Conservation (phyloP, 2,329 filamentous ascomycete genomes). For the Pseudogymnoascus destructans region DNA sequence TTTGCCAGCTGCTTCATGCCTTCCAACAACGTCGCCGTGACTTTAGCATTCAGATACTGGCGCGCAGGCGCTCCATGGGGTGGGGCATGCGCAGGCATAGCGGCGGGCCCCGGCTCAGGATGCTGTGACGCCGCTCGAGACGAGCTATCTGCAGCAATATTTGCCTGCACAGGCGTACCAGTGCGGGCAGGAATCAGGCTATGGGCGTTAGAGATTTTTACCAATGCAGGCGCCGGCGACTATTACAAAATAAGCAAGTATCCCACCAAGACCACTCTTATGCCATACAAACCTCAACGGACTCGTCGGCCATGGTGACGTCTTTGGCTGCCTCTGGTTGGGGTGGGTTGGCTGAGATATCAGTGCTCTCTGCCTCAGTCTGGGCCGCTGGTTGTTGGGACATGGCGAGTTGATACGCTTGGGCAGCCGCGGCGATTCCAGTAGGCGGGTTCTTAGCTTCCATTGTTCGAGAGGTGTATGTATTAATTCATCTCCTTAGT, state of each 20-base stretch:
- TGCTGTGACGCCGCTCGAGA: conserved; percentile 46
- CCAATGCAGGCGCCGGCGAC: conserved; percentile 19
- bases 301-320: neutral
- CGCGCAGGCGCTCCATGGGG: conserved; percentile 56
- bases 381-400: conserved; percentile 18
- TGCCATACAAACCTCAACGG: neutral
- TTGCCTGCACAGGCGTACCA: conserved; percentile 35
- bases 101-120: conserved; percentile 35
- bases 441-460: conserved; percentile 7
- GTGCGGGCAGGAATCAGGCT: conserved; percentile 28
- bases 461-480: neutral
- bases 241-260: conserved; percentile 9
- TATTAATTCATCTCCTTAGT: conserved; percentile 5
- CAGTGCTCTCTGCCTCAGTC: conserved; percentile 11
- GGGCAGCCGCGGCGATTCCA: conserved; percentile 20
- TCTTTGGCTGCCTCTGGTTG: neutral
- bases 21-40: conserved; percentile 55
- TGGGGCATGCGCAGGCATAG: conserved; percentile 47
- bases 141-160: conserved; percentile 28
- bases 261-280: neutral
- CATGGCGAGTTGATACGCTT: conserved; percentile 22
- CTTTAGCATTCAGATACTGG: conserved; percentile 57
- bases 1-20: conserved; percentile 62
- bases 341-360: neutral
- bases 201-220: conserved; percentile 18